Percentiles rank a stretch among this genome's conserved stretches.
Evolutionary conservation across 129 eudicot species (phyloP).

Genomic region (Flaveria brownii): DNA sequence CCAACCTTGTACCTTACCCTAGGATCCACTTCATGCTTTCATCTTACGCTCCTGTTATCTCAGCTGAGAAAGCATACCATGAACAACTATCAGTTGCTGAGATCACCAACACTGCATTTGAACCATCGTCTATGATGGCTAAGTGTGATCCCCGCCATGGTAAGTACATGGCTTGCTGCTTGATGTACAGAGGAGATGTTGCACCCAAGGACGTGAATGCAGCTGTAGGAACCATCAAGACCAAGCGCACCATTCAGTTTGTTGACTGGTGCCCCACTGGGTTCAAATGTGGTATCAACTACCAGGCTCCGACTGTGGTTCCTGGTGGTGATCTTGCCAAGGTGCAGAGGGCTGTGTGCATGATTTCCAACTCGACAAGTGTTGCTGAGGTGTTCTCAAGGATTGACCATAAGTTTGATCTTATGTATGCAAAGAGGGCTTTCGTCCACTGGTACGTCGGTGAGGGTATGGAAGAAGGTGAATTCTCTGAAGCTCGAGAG

Average conservation of each 20-base stretch:
- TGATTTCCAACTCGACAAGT: constrained; percentile 9
- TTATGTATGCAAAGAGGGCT: constrained; percentile 15
- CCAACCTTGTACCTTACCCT: constrained; percentile 66
- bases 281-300: constrained; percentile 13
- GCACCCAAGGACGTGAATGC: constrained; percentile 72
- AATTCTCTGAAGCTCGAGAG: constrained; percentile 65
- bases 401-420: constrained; percentile 17
- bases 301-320: constrained; percentile 44
- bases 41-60: constrained; percentile 58
- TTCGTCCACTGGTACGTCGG: constrained; percentile 63
- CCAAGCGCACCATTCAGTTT: constrained; percentile 10
- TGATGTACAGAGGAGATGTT: constrained; percentile 49
- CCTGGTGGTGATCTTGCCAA: constrained; percentile 53
- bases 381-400: constrained; percentile 18
- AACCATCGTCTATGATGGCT: constrained; percentile 77
- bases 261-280: constrained; percentile 12
- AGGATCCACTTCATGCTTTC: constrained; percentile 74
- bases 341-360: constrained; percentile 19
- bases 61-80: constrained; percentile 41
- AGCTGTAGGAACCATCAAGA: constrained; percentile 41
- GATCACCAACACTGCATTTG: constrained; percentile 66
- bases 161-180: constrained; percentile 20
- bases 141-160: constrained; percentile 52
- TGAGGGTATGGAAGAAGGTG: constrained; percentile 78
- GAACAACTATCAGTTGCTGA: constrained; percentile 72